Evolutionary conservation across 805 yeast genomes (phyloP), one percentile per base, ranked within the genome.

Genomic region (Kuraishia cidri): DNA sequence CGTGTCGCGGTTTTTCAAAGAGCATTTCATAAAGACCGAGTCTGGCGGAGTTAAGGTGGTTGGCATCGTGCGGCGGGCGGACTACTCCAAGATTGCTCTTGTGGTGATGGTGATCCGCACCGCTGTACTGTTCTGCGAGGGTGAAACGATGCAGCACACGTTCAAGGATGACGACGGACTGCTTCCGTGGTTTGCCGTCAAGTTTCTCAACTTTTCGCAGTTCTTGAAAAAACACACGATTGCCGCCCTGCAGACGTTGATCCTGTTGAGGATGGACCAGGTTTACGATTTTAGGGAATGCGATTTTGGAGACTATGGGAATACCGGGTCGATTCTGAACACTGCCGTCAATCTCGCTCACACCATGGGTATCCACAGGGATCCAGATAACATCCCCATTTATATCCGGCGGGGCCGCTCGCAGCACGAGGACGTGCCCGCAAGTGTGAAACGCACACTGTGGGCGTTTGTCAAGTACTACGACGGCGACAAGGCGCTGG

Each of bases 401-500:
- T 21, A 10, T 19, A 28, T 13, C 8, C 11, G 8, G 24, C n/a
- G 6, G 31, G 22, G 4, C 22, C n/a, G 8, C 24, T n/a, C 14
- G n/a, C 7, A 5, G 23, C 15, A 10, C 24, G n/a, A n/a, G 7
- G 11, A 13, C 19, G 19, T 26, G 19, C 13, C 16, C 8, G 7
- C 11, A n/a, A 9, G 7, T 12, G 12, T 15, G n/a, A 7, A 10
- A 10, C 23, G 28, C 10, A 18, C 29, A 15, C 28, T 31, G 28
- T 31, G 33, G 33, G 14, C 18, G 10, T 12, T 20, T 5, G 11
- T 31, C 15, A 10, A 11, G 11, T 31, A 24, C 23, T 5, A 23
- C 15, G 33, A 24, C 24, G 33, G 24, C 15, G 28, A n/a, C 15
- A n/a, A 27, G n/a, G 28, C 28, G 14, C 15, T 31, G 10, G 21